phyloP scores from a whole-genome alignment of 2,329 filamentous ascomycete species.

The Neonectria ditissima region DNA sequence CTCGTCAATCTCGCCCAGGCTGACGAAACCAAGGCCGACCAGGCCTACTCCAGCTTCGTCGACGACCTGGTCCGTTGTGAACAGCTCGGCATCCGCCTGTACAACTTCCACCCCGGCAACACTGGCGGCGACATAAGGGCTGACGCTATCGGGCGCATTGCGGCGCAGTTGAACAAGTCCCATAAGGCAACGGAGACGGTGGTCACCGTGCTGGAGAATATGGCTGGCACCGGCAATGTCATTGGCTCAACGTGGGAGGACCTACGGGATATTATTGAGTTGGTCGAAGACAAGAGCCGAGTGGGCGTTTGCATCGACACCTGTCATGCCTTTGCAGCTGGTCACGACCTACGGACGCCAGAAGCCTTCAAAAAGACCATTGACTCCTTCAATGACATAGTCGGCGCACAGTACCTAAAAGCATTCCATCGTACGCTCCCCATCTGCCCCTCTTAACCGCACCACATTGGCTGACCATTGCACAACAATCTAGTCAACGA shows the following conservation, averaged over 20 bases:
- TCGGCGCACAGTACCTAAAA: conserved; percentile 83
- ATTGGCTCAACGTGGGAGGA: conserved; percentile 90
- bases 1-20: conserved; percentile 94
- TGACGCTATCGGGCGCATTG: conserved; percentile 82
- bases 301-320: conserved; percentile 97
- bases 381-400: conserved; percentile 78
- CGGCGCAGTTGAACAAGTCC: conserved; percentile 83
- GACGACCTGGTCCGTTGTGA: conserved; percentile 92
- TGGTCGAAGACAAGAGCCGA: conserved; percentile 82
- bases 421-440: conserved; percentile 74
- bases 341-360: conserved; percentile 86
- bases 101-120: conserved; percentile 97
- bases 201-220: conserved; percentile 91
- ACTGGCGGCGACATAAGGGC: conserved; percentile 75
- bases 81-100: conserved; percentile 85
- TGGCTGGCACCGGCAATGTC: conserved; percentile 91
- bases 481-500: conserved; percentile 75
- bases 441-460: not conserved
- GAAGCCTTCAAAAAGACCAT: conserved; percentile 80
- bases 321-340: conserved; percentile 94
- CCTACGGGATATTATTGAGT: conserved; percentile 83
- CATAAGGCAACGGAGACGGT: conserved; percentile 82
- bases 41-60: conserved; percentile 87
- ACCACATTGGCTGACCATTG: conserved; percentile 11
- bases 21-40: conserved; percentile 81